A percentile compares a stretch with the other conserved stretches of the same genome.
Evolutionary conservation across 2,329 filamentous ascomycete species (phyloP).

Genomic region (Calonectria naviculata): DNA sequence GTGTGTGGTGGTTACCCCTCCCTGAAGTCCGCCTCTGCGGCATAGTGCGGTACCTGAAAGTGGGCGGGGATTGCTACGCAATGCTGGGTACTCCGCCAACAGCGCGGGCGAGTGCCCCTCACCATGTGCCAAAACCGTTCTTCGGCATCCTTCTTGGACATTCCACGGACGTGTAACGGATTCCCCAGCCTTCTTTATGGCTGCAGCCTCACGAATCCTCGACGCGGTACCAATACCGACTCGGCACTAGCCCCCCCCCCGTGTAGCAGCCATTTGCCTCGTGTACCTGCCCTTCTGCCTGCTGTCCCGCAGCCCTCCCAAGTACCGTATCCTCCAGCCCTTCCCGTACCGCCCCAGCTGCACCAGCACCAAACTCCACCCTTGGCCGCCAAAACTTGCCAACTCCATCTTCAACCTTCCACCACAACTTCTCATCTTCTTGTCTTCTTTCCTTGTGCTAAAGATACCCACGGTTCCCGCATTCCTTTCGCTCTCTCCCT

Average conservation of each 20-base stretch:
- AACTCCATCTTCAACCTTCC: conserved; percentile 29
- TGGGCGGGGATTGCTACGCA: background rate
- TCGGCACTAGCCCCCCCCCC: background rate
- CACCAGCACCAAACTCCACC: conserved; percentile 27
- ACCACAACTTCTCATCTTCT: conserved; percentile 18
- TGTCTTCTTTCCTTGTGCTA: conserved; percentile 27
- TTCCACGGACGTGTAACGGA: conserved; percentile 45
- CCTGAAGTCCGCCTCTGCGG: background rate
- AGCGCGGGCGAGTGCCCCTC: conserved; percentile 9
- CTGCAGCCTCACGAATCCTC: conserved; percentile 12
- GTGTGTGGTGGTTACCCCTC: conserved; percentile 7
- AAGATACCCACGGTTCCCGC: conserved; percentile 41
- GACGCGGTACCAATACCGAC: background rate
- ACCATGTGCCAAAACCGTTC: conserved; percentile 30
- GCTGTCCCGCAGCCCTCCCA: background rate
- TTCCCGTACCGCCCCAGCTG: background rate
- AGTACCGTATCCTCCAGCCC: conserved; percentile 2
- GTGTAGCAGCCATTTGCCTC: background rate
- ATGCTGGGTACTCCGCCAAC: conserved; percentile 16
- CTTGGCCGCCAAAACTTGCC: conserved; percentile 41
- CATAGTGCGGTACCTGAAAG: conserved; percentile 14
- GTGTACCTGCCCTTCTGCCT: conserved; percentile 14
- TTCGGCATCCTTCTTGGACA: conserved; percentile 54
- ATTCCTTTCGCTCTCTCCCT: background rate
- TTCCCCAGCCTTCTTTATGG: conserved; percentile 31